These are phyloP conservation scores for Passiflora organensis DNA, from an alignment of 345 rosid species.

Conservation along the genomic window DNA sequence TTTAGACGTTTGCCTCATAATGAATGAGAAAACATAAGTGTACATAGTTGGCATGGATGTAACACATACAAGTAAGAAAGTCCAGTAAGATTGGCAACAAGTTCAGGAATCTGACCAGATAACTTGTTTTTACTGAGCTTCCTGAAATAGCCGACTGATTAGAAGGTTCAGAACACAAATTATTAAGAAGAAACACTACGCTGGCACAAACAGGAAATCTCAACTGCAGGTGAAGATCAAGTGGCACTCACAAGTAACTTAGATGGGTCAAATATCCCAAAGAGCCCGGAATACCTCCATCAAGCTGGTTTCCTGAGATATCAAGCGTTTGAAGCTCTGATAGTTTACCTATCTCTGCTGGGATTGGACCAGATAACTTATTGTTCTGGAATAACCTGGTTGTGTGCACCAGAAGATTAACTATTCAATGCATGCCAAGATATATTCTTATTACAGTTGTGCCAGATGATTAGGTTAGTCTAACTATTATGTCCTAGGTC, in stretches of 20 bases:
- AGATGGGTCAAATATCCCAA: constrained; percentile 63
- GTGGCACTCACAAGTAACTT: constrained; percentile 81
- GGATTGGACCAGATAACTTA: constrained; percentile 57
- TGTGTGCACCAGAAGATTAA: not conserved
- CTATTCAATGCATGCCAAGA: not conserved
- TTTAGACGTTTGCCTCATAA: not conserved
- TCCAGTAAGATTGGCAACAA: constrained; percentile 75
- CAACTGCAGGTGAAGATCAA: constrained; percentile 10
- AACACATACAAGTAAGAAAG: constrained; percentile 77
- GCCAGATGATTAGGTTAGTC: not conserved
- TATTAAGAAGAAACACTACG: constrained; percentile 9
- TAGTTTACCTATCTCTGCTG: constrained; percentile 65
- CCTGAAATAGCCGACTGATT: constrained; percentile 44
- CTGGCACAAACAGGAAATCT: constrained; percentile 2
- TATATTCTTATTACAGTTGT: not conserved
- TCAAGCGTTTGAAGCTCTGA: constrained; percentile 75
- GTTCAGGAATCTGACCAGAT: constrained; percentile 68
- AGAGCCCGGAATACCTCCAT: constrained; percentile 73
- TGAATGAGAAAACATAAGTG: not conserved
- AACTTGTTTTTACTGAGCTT: constrained; percentile 67
- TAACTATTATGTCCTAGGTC: too few species aligned
- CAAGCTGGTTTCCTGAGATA: constrained; percentile 74
- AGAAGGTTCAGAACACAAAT: constrained; percentile 20
- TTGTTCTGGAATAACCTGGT: constrained; percentile 69
- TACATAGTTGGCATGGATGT: constrained; percentile 5